Evolutionary conservation across 2,329 filamentous ascomycete species (phyloP), one percentile per base, ranked within the genome.

Genomic region (Fusarium musae): DNA sequence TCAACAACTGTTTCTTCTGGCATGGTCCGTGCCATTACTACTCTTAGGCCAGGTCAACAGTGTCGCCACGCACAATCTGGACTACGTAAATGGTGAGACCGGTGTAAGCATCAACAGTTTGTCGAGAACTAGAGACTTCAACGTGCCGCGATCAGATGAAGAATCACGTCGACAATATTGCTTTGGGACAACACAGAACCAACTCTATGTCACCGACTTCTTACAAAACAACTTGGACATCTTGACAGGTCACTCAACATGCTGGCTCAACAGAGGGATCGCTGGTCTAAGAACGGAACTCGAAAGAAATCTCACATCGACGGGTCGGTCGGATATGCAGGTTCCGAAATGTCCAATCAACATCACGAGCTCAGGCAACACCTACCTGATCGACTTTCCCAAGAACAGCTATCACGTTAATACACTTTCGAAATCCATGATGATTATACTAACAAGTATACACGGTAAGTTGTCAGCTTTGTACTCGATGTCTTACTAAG

Each of bases 81-180:
- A 54, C 6, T 54, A 54, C 9, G 34, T 54, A 1, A 54, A 54
- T 6, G 50, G 34, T 3, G 50, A 54, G 34, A 54, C 50, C 19
- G 23, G 19, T 17, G 23, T 26, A 0, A 54, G 50, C 4, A 54
- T 54, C 1, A 10, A n/a, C 9, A n/a, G 34, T 3, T n/a, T 54
- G 10, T 28, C 50, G 0, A n/a, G 0, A 5, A 17, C 50, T 7
- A 34, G 8, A n/a, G 0, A 12, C 1, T 17, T 53, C 1, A 12
- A 53, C 11, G 34, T 2, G 6, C 50, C 19, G 5, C n/a, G 50
- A 39, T 39, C 23, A 13, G 34, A 54, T 21, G 9, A 54, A n/a
- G 50, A 54, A 17, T 39, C 50, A 1, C 2, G 23, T 2, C 34
- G 17, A 0, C 34, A 37, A 0, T 21, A 54, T 0, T 54, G 50